Conservation (phyloP, 306 rosid species). For the Begonia loranthoides region DNA sequence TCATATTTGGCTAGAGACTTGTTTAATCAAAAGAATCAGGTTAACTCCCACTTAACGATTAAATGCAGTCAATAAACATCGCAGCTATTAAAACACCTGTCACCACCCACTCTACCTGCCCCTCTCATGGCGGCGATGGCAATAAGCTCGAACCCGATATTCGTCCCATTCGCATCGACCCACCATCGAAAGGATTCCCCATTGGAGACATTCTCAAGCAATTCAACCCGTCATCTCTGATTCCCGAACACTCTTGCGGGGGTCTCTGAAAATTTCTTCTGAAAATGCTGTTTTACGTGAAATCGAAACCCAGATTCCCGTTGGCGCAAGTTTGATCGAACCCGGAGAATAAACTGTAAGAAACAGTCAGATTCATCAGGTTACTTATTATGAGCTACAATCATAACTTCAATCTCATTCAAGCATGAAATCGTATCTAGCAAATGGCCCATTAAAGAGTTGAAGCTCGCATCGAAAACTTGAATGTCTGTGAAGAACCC, state of each 20-base stretch:
- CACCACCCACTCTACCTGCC: neutral
- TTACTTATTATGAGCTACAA: slow-evolving; percentile 64
- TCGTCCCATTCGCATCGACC: slow-evolving; percentile 1
- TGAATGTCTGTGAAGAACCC: slow-evolving; percentile 74
- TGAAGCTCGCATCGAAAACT: slow-evolving; percentile 76
- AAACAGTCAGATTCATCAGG: slow-evolving; percentile 72
- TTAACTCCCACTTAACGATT: neutral
- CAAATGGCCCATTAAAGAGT: slow-evolving; percentile 62
- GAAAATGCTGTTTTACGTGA: slow-evolving; percentile 76
- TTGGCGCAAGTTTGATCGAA: slow-evolving; percentile 67
- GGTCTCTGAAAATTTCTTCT: slow-evolving; percentile 77
- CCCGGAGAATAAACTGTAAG: slow-evolving; percentile 92
- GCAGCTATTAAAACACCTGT: too few relatives aligned
- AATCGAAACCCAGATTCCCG: slow-evolving; percentile 72
- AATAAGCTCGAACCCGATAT: neutral
- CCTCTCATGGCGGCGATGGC: neutral
- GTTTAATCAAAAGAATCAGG: neutral
- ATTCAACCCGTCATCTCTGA: slow-evolving; percentile 61
- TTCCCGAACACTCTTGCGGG: slow-evolving; percentile 62
- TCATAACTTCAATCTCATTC: slow-evolving; percentile 58
- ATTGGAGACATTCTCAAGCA: slow-evolving; percentile 59
- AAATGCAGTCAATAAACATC: too few relatives aligned
- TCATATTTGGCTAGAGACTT: too few relatives aligned
- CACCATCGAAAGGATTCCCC: slow-evolving; percentile 58
- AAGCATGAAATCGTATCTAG: slow-evolving; percentile 82